phyloP scores from a whole-genome alignment of 139 green algal species.

The Zygnema circumcarinatum region DNA sequence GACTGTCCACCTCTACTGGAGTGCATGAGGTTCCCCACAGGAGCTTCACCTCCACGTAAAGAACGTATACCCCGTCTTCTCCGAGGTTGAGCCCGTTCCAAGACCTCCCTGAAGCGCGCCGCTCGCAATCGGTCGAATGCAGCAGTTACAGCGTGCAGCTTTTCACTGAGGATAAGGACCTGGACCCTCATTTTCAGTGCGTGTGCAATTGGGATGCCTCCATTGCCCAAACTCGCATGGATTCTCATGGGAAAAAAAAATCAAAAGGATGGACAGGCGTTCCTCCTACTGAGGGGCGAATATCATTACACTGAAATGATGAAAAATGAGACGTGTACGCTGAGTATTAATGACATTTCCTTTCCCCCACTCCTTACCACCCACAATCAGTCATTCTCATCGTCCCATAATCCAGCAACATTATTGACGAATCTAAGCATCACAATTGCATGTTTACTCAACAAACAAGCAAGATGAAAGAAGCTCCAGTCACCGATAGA shows the following conservation, averaged over 20 bases:
- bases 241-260: slow-evolving; percentile 4
- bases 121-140: slow-evolving; percentile 74
- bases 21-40: neutral
- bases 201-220: neutral
- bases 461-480: too few species aligned
- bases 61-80: neutral
- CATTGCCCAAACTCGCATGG: neutral
- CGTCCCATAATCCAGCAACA: too few species aligned
- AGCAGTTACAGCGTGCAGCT: slow-evolving; percentile 61
- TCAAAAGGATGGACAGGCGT: neutral
- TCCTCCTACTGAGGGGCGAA: neutral
- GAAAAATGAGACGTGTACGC: too few species aligned
- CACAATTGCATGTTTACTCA: too few species aligned
- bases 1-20: neutral
- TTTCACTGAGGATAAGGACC: slow-evolving; percentile 81
- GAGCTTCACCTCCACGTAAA: neutral
- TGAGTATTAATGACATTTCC: too few species aligned
- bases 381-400: too few species aligned
- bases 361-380: too few species aligned
- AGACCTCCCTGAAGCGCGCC: slow-evolving; percentile 69
- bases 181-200: slow-evolving; percentile 47
- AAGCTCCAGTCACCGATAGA: too few species aligned
- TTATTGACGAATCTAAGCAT: too few species aligned
- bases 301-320: too few species aligned
- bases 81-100: slow-evolving; percentile 34